These are phyloP conservation scores for Fusarium duplospermum DNA, from an alignment of 2,329 filamentous ascomycete species.

Conservation along the genomic window DNA sequence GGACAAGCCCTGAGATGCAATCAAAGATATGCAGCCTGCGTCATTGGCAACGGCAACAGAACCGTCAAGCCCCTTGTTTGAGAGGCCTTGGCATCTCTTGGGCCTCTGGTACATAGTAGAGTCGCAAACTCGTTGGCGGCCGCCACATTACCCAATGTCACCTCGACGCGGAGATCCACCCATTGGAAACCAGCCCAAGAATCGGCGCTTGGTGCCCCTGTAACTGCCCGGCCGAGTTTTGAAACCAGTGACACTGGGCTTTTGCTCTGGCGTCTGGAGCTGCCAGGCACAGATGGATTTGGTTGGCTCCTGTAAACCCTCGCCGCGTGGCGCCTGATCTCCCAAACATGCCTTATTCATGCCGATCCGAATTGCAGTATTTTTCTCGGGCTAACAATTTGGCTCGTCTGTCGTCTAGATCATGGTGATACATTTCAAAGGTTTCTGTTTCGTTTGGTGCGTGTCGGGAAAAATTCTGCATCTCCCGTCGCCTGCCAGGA, in stretches of 20 bases:
- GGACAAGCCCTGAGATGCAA: neutral
- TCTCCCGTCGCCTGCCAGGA: constrained; percentile 8
- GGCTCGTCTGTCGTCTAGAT: constrained; percentile 6
- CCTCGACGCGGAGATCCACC: constrained; percentile 33
- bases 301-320: constrained; percentile 27
- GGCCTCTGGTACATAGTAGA: constrained; percentile 9
- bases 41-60: constrained; percentile 14
- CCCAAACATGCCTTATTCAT: constrained; percentile 25
- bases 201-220: constrained; percentile 38
- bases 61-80: constrained; percentile 19
- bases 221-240: constrained; percentile 23
- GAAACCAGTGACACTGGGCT: constrained; percentile 35
- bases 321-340: constrained; percentile 17
- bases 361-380: constrained; percentile 30
- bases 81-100: neutral
- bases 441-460: constrained; percentile 9
- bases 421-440: constrained; percentile 8
- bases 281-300: constrained; percentile 32
- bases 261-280: constrained; percentile 31
- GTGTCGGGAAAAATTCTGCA: constrained; percentile 18
- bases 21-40: constrained; percentile 5
- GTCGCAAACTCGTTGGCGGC: constrained; percentile 24
- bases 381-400: constrained; percentile 9
- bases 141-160: constrained; percentile 24
- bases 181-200: constrained; percentile 37